Conservation (phyloP, 1,284 basidiomycete genomes). For the Fomitopsis schrenkii region DNA sequence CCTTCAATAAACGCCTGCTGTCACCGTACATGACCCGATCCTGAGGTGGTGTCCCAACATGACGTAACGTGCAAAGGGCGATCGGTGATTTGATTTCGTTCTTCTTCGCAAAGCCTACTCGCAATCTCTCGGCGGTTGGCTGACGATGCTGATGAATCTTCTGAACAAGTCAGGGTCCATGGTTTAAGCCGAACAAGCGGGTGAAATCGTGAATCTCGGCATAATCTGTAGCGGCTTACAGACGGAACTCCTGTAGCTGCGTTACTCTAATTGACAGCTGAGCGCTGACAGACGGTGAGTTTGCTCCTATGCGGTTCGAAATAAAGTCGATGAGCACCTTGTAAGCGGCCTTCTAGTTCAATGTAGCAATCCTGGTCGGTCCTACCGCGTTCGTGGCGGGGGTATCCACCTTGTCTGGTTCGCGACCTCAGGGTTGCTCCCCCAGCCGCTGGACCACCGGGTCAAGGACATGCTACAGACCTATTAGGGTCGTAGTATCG, state of each 20-base stretch:
- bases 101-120: not conserved
- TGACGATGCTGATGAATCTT: not conserved
- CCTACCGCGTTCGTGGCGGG: not conserved
- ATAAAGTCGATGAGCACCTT: not conserved
- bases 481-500: not conserved
- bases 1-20: slow-evolving; percentile 1
- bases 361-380: not conserved
- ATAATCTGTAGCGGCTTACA: not conserved
- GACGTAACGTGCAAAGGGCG: not conserved
- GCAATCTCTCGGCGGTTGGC: not conserved
- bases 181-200: not conserved
- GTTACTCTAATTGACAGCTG: not conserved
- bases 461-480: not conserved
- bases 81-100: not conserved
- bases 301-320: not conserved
- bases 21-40: not conserved
- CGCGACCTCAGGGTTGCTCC: not conserved
- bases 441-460: not conserved
- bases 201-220: not conserved
- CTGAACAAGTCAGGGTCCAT: not conserved
- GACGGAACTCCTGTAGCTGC: not conserved
- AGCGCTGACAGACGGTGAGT: not conserved
- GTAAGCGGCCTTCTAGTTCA: not conserved
- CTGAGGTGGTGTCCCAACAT: not conserved
- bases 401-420: not conserved